These are phyloP conservation scores for Cytospora leucostoma DNA, from an alignment of 2,329 filamentous ascomycete species.

Conservation along the genomic window DNA sequence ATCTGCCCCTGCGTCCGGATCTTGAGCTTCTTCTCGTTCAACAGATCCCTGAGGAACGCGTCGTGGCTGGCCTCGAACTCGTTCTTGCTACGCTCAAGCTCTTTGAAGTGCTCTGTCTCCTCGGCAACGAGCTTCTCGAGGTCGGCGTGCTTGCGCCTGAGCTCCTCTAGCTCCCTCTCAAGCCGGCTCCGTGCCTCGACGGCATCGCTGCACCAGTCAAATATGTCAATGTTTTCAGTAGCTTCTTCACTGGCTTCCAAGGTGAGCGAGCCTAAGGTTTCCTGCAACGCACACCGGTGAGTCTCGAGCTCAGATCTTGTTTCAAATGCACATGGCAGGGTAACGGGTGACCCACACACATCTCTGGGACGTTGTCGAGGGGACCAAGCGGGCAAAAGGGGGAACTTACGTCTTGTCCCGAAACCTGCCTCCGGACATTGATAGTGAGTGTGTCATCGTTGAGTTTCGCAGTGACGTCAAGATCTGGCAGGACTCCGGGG, in stretches of 20 bases:
- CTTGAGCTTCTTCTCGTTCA: constrained; percentile 80
- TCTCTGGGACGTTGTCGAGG: not conserved
- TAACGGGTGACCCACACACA: not conserved
- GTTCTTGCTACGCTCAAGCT: constrained; percentile 66
- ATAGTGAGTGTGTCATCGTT: constrained; percentile 57
- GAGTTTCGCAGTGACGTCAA: constrained; percentile 63
- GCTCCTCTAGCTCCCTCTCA: constrained; percentile 45
- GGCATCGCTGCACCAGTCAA: constrained; percentile 69
- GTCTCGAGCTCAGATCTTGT: not conserved
- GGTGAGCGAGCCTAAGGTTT: constrained; percentile 67
- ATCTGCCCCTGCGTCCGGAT: constrained; percentile 72
- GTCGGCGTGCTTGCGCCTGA: constrained; percentile 45
- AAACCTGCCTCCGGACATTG: constrained; percentile 64
- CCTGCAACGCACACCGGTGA: constrained; percentile 44
- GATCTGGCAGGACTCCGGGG: constrained; percentile 46
- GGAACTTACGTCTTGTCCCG: constrained; percentile 65
- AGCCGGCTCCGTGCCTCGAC: constrained; percentile 50
- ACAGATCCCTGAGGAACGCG: constrained; percentile 67
- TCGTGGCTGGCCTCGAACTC: constrained; percentile 67
- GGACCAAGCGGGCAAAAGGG: constrained; percentile 21
- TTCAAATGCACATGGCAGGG: not conserved
- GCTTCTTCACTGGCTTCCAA: constrained; percentile 51
- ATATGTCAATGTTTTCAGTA: constrained; percentile 62
- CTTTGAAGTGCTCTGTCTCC: constrained; percentile 64
- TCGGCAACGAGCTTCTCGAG: constrained; percentile 59